Percentiles rank a stretch among this genome's conserved stretches.
phyloP scores from a whole-genome alignment of 2,329 filamentous ascomycete genomes.

The Xylariaceae sp. region DNA sequence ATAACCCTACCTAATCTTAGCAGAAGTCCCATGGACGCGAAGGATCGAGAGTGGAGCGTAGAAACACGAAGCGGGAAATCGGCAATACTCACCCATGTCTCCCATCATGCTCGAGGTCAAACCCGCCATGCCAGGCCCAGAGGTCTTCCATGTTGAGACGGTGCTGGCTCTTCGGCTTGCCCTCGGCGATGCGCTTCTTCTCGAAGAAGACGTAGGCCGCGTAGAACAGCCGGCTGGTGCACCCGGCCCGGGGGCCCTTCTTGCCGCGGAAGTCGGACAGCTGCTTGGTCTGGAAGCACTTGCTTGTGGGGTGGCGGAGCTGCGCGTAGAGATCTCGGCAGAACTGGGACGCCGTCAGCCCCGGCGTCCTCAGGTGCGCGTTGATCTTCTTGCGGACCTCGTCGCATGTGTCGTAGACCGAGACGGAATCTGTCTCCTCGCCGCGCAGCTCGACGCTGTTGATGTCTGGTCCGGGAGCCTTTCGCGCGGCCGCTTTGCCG shows the following conservation, averaged over 20 bases:
- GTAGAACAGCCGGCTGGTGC: constrained; percentile 53
- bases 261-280: constrained; percentile 53
- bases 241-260: constrained; percentile 50
- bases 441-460: constrained; percentile 46
- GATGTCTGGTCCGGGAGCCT: constrained; percentile 37
- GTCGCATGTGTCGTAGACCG: constrained; percentile 60
- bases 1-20: background rate
- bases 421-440: constrained; percentile 46
- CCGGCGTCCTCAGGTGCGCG: constrained; percentile 48
- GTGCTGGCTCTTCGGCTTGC: constrained; percentile 55
- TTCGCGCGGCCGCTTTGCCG: background rate
- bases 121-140: constrained; percentile 14
- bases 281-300: constrained; percentile 41
- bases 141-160: constrained; percentile 51
- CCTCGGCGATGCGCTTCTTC: constrained; percentile 55
- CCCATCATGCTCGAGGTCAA: constrained; percentile 14
- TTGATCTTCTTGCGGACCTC: constrained; percentile 59
- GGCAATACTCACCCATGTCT: constrained; percentile 6
- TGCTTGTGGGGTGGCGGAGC: constrained; percentile 38
- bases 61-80: background rate
- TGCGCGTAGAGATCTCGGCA: constrained; percentile 45
- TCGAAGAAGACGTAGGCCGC: constrained; percentile 62
- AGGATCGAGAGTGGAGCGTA: background rate
- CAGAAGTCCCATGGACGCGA: background rate
- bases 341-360: constrained; percentile 54